Conservation (phyloP, 371 early-diverging fungal genomes). For the Lichtheimia ornata region DNA sequence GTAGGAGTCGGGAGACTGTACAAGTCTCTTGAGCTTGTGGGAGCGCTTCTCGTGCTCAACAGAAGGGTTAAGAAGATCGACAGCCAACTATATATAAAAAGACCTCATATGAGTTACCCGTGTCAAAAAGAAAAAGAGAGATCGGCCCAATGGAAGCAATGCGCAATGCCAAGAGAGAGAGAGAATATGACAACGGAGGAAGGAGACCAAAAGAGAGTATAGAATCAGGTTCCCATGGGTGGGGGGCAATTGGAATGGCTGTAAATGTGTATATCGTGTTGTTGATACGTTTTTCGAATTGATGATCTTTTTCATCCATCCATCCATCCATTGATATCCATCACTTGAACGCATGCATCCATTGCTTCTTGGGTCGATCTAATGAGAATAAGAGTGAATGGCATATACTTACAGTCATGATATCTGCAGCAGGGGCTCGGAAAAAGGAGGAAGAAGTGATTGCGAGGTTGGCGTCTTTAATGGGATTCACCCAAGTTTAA, state of each 20-base stretch:
- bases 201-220: neutral
- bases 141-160: slow-evolving; percentile 4
- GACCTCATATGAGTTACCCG: neutral
- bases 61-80: slow-evolving; percentile 98
- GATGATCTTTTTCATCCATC: slow-evolving; percentile 15
- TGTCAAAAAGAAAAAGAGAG: too few relatives aligned
- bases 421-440: slow-evolving; percentile 13
- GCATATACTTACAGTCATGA: slow-evolving; percentile 15
- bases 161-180: slow-evolving; percentile 1
- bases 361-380: slow-evolving; percentile 10
- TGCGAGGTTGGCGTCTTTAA: neutral
- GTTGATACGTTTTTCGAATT: slow-evolving; percentile 6
- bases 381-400: neutral
- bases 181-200: neutral
- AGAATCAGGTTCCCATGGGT: neutral
- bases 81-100: slow-evolving; percentile 79
- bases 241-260: neutral
- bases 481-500: too few relatives aligned
- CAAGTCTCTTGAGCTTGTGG: slow-evolving; percentile 99
- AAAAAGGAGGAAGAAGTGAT: slow-evolving; percentile 7
- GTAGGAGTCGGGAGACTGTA: slow-evolving; percentile 98
- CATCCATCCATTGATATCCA: slow-evolving; percentile 13
- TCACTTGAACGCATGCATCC: slow-evolving; percentile 4
- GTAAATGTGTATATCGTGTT: neutral
- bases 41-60: slow-evolving; percentile 88